Evolutionary conservation across 176 grass and related monocot genomes (phyloP).

Genomic region (Musa acuminata): DNA sequence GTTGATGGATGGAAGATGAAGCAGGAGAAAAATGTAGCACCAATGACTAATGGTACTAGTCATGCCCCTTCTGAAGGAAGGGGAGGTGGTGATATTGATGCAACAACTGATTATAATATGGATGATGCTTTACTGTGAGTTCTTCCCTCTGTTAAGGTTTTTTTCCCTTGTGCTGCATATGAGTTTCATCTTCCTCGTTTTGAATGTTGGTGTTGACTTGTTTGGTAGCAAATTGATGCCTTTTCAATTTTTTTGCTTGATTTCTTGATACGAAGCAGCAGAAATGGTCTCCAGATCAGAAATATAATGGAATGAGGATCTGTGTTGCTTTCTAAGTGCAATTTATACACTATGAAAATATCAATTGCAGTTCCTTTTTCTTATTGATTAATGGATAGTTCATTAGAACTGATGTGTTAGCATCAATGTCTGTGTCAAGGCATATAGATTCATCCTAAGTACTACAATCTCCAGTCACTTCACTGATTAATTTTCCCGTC

Average conservation of each 20-base stretch:
- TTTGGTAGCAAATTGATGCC: not conserved
- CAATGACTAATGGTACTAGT: slow-evolving; percentile 91
- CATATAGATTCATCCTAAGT: too few species aligned
- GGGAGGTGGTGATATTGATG: slow-evolving; percentile 70
- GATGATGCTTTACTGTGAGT: slow-evolving; percentile 87
- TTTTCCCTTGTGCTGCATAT: not conserved
- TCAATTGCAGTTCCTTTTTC: not conserved
- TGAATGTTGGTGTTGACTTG: not conserved
- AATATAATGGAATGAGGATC: not conserved
- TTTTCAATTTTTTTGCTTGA: not conserved
- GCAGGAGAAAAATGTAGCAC: slow-evolving; percentile 71
- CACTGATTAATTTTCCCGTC: too few species aligned
- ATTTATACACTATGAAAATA: not conserved
- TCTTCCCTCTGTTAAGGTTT: not conserved
- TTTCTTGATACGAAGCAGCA: not conserved
- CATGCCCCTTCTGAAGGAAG: slow-evolving; percentile 84
- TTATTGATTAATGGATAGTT: not conserved
- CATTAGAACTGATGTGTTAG: not conserved
- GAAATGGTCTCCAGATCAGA: not conserved
- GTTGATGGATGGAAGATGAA: slow-evolving; percentile 99
- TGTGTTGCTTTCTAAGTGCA: not conserved
- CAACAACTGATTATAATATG: slow-evolving; percentile 95
- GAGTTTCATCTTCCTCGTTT: not conserved
- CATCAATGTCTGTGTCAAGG: too few species aligned
- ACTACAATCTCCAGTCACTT: too few species aligned